Base-by-base conservation (phyloP, 2,329 filamentous ascomycete species). In the Stachybotrys echinatus region DNA sequence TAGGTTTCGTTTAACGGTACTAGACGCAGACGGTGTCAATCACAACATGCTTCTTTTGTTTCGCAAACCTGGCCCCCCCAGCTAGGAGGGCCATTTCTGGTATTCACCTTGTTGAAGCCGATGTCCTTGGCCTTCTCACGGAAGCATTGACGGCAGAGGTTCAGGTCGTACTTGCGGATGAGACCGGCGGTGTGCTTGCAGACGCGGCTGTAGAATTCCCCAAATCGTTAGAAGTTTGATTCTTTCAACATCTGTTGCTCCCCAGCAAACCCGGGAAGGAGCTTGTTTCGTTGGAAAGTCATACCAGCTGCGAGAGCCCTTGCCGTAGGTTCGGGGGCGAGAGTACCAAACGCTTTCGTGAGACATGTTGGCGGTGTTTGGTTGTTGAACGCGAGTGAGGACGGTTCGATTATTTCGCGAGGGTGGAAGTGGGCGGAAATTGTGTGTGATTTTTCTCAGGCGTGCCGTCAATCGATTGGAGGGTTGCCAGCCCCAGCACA, bases 331-430 rank as follows among this genome's bases (percentile, higher is more conserved):
- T 77, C 92, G 88, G 72, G 94, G 94, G 76, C 94, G 92, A 71
- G 91, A 96, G 87, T 95, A 96, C 92, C 92, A 99, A 80, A 97
- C 91, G 72, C 88, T 91, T 83, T 97, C 92, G 91, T 81, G 80
- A 78, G 77, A 81, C 80, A 81, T 83, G 65, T 67, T 81, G 70
- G 68, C 71, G 69, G 65, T 23, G 56, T 61, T 69, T 60, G 52
- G 52, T 57, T 54, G 55, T 56, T 57, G 57, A 56, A 52, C 38
- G 50, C 57, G 59, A 34, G 59, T 56, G 61, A 58, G 59, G 57
- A 59, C 58, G 56, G 61, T 61, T 58, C 57, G 56, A 56, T 57
- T 59, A 65, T 62, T 67, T 68, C 63, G 61, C 59, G 61, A 63
- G 56, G 56, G 60, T 60, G 56, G 53, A 58, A 59, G 57, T 63